Percentiles rank a stretch among this genome's conserved stretches.
These are phyloP conservation scores for Bocquillonia castaneifolia DNA, from an alignment of 441 rosid genomes.

Conservation along the genomic window DNA sequence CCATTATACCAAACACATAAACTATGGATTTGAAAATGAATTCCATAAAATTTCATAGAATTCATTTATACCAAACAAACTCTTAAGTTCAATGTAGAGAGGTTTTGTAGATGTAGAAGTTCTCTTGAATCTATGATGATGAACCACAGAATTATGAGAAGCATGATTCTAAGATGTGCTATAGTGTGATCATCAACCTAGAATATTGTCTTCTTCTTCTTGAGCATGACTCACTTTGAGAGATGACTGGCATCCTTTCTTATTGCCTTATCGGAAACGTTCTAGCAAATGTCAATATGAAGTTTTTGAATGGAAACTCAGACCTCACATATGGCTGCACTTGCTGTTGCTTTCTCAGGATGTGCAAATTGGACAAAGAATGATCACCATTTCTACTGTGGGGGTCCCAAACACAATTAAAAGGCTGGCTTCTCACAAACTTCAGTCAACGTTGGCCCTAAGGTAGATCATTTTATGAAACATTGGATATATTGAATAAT, in stretches of 20 bases:
- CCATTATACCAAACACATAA: too few species aligned
- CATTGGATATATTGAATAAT: neutral
- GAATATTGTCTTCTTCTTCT: neutral
- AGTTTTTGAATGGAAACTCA: conserved; percentile 22
- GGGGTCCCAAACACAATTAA: conserved; percentile 96
- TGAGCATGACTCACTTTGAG: neutral
- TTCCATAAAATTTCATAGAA: too few species aligned
- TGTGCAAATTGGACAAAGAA: conserved; percentile 89
- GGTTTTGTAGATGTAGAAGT: neutral
- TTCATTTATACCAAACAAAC: too few species aligned
- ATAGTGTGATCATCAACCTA: neutral
- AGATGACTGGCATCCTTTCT: neutral
- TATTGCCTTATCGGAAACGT: neutral
- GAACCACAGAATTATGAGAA: neutral
- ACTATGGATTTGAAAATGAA: too few species aligned
- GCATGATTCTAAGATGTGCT: neutral
- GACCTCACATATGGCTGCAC: neutral
- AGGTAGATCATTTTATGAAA: conserved; percentile 39
- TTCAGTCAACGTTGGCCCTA: conserved; percentile 96
- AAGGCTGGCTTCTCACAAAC: conserved; percentile 83
- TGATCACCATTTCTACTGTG: conserved; percentile 93
- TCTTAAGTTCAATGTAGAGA: neutral
- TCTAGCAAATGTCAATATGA: conserved; percentile 7
- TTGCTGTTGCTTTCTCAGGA: conserved; percentile 48
- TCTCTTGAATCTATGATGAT: neutral